Base-by-base conservation (phyloP, 192 early-diverging fungal genomes). In the Coemansia guatemalensis region DNA sequence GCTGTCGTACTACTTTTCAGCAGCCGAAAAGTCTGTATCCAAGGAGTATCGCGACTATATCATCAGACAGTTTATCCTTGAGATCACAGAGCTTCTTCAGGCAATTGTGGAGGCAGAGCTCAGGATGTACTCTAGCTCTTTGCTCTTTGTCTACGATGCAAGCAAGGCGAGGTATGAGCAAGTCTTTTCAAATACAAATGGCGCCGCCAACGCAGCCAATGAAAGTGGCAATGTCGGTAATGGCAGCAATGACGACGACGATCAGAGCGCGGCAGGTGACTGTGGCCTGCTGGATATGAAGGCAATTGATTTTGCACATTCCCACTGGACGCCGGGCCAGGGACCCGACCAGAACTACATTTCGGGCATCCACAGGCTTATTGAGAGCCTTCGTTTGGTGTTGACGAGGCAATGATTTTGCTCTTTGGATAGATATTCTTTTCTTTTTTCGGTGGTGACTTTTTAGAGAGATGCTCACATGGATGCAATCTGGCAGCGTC, bases 231-330 rank as follows among this genome's bases (percentile, higher is more conserved):
- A 39, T 8, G 47, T 55, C 35, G 60, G 20, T 8, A 41, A 53
- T 30, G 49, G 64, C 17, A 39, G 50, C 41, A 69, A 55, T 47
- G 63, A 61, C 24, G 56, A 68, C 17, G 71, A 75, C 12, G 58
- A 62, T 17, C 71, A 75, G n/a, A 79, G 75, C 18, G 69, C 69
- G 2, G 75, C 68, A 27, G 82, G 69, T 7, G 58, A 58, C n/a
- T 60, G 47, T 4, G 58, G 53, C 26, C 60, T 89, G 52, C 78
- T 86, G 1, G 86, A 91, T 60, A 67, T 92, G 56, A 85, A 85
- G 25, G 50, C 92, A 11, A 95, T 98, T 63, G 95, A 98, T 71
- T 96, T 96, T 90, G 92, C 88, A 3, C 94, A 94, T 74, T 89
- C 92, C 14, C 74, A 82, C 44, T 94, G 92, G 75, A 63, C 64